Evolutionary conservation across 2,329 filamentous ascomycete genomes (phyloP), one percentile per base, ranked within the genome.

Genomic region (Xenosphaeropsis pyriputrescens): DNA sequence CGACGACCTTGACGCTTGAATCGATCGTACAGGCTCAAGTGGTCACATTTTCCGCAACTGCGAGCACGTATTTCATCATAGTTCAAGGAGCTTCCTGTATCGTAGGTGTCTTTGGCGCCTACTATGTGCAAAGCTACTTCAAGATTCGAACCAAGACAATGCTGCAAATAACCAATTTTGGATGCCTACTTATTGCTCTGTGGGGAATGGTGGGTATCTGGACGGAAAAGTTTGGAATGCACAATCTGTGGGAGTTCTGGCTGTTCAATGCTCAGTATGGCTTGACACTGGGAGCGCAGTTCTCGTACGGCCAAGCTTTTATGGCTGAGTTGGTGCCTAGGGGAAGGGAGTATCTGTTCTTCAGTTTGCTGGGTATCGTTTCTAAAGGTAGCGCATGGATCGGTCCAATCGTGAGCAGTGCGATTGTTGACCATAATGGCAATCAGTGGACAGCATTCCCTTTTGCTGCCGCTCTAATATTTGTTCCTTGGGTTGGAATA

Each of bases 181-280:
- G 44, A 3, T 48, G 44, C 34, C 35, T 53, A 4, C 33, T 54
- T 6, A 37, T 48, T 16, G 43, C 47, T 1, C 36, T 53, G 1
- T 54, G 50, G 50, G 51, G 51, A 7, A 50, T 51, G 45, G 37
- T 51, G 22, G 51, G 51, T 7, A 51, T 54, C 32, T 53, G 50
- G 50, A 51, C 50, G 1, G 40, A 39, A 6, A 49, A 49, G 33
- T 39, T 52, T 18, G 51, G 51, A 16, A 51, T 45, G 26, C 51
- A 54, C 30, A 52, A 53, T 15, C 33, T 47, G 13, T 52, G 51
- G 50, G 51, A 54, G 26, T 53, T 54, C 35, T 54, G 51, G 51
- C 30, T 51, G n/a, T 53, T 51, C 34, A 40, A 43, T 22, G 47
- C 45, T 8, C 42, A 44, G 18, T 53, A 43, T 17, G 50, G 51